phyloP scores from a whole-genome alignment of 768 basidiomycete genomes.

The Termitomyces sp. region DNA sequence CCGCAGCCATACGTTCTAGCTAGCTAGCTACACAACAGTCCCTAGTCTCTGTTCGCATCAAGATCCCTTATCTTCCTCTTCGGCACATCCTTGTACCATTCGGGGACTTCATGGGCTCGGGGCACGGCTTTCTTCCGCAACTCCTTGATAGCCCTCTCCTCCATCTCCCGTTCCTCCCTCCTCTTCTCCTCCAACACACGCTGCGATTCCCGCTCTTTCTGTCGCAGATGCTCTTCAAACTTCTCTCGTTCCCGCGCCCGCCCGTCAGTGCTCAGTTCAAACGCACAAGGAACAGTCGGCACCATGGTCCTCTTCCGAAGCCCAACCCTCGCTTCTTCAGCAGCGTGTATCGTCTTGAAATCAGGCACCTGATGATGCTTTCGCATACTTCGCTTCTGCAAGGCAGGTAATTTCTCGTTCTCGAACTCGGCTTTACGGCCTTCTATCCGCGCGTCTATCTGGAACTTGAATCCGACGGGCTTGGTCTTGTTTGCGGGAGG shows the following conservation, averaged over 20 bases:
- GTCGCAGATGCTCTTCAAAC: constrained; percentile 56
- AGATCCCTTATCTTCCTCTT: constrained; percentile 36
- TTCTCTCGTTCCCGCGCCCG: constrained; percentile 58
- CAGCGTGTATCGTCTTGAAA: constrained; percentile 49
- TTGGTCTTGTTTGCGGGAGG: constrained; percentile 33
- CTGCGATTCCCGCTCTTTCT: constrained; percentile 51
- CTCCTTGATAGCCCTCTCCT: constrained; percentile 58
- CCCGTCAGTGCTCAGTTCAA: constrained; percentile 46
- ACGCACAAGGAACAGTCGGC: constrained; percentile 42
- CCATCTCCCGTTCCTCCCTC: constrained; percentile 44
- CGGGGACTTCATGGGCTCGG: constrained; percentile 66
- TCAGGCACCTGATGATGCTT: constrained; percentile 32
- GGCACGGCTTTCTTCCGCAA: constrained; percentile 59
- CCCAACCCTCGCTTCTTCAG: constrained; percentile 36
- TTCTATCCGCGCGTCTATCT: constrained; percentile 42
- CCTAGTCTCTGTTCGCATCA: constrained; percentile 6
- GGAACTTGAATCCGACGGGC: constrained; percentile 50
- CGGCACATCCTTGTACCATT: constrained; percentile 72
- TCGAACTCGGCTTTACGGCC: constrained; percentile 37
- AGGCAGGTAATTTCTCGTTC: constrained; percentile 19
- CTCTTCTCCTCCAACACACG: constrained; percentile 40
- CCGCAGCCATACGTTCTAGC: too few species aligned
- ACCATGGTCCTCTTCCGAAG: constrained; percentile 42
- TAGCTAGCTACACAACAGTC: background rate
- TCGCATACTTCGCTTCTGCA: constrained; percentile 15